These are phyloP conservation scores for Cyberlindnera euphorbiiphila DNA, from an alignment of 805 yeast genomes.

Conservation along the genomic window DNA sequence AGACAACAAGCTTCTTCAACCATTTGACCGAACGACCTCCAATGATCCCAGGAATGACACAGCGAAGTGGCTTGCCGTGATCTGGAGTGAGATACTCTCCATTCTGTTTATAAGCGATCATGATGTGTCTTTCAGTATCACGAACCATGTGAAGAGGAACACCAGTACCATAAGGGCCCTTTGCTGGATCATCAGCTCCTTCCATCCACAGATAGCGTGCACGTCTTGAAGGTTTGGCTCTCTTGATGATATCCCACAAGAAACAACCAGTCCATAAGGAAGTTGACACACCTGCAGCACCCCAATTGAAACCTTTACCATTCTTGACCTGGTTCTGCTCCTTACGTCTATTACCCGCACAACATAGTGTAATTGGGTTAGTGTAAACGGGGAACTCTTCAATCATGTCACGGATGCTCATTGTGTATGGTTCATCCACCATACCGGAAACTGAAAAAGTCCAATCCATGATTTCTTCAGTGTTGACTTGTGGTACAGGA, in stretches of 20 bases:
- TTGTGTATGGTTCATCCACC: slow-evolving; percentile 28
- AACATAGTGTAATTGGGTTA: slow-evolving; percentile 32
- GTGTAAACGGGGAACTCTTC: slow-evolving; percentile 29
- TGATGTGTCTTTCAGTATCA: slow-evolving; percentile 32
- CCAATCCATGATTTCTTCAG: slow-evolving; percentile 28
- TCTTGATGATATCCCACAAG: slow-evolving; percentile 28
- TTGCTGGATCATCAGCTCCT: slow-evolving; percentile 33
- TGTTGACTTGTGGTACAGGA: slow-evolving; percentile 27
- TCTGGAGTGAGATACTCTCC: slow-evolving; percentile 34
- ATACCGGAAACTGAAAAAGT: slow-evolving; percentile 28
- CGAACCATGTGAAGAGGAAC: slow-evolving; percentile 30
- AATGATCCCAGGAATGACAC: slow-evolving; percentile 35
- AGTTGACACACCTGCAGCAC: slow-evolving; percentile 33
- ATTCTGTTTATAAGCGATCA: slow-evolving; percentile 35
- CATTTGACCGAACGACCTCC: slow-evolving; percentile 39
- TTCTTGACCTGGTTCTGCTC: slow-evolving; percentile 34
- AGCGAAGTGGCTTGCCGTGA: slow-evolving; percentile 35
- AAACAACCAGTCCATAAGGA: slow-evolving; percentile 34
- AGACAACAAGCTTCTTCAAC: slow-evolving; percentile 29
- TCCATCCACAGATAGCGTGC: slow-evolving; percentile 34
- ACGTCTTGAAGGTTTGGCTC: slow-evolving; percentile 27
- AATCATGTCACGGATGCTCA: slow-evolving; percentile 27
- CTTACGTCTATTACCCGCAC: slow-evolving; percentile 36
- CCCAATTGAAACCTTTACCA: slow-evolving; percentile 36
- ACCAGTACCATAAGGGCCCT: slow-evolving; percentile 34